Percentiles rank a stretch among this genome's conserved stretches.
Conservation (phyloP, 768 basidiomycete genomes). For the Sistotremastrum niveocremeum region DNA sequence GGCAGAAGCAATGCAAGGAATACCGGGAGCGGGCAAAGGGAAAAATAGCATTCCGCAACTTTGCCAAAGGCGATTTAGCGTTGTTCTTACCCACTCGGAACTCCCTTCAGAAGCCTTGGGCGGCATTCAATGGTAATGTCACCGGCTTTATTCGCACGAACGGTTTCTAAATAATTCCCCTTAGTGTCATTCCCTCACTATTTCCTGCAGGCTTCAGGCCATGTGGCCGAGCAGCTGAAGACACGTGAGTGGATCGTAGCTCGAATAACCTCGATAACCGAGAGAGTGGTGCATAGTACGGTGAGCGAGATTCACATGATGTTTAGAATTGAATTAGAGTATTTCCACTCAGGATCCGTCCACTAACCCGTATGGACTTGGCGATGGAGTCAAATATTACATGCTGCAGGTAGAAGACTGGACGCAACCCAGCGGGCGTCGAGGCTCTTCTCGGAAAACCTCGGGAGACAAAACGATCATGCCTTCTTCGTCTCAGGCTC, state of each 20-base stretch:
- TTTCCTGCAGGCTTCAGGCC: constrained; percentile 81
- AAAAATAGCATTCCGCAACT: constrained; percentile 94
- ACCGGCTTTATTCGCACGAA: not conserved
- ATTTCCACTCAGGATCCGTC: constrained; percentile 44
- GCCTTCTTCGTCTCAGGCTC: not conserved
- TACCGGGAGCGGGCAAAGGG: constrained; percentile 93
- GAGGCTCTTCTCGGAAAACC: constrained; percentile 37
- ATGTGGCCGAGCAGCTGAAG: constrained; percentile 80
- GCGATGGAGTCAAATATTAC: constrained; percentile 84
- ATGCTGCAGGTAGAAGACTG: constrained; percentile 91
- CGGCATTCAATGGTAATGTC: constrained; percentile 85
- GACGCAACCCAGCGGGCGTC: constrained; percentile 63
- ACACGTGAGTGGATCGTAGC: constrained; percentile 93
- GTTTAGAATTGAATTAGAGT: constrained; percentile 3
- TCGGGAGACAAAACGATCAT: constrained; percentile 3
- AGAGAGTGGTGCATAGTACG: constrained; percentile 69
- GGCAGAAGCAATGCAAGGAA: constrained; percentile 95
- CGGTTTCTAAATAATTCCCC: constrained; percentile 1
- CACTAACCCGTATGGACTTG: constrained; percentile 81
- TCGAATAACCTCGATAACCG: constrained; percentile 76
- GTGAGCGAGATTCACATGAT: constrained; percentile 27
- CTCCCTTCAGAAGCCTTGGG: constrained; percentile 89
- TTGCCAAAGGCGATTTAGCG: constrained; percentile 88
- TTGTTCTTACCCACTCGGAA: constrained; percentile 93
- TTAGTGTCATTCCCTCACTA: constrained; percentile 94